A percentile compares a stretch with the other conserved stretches of the same genome.
These are phyloP conservation scores for Alternaria sp. DNA, from an alignment of 2,329 filamentous ascomycete genomes.

Conservation along the genomic window DNA sequence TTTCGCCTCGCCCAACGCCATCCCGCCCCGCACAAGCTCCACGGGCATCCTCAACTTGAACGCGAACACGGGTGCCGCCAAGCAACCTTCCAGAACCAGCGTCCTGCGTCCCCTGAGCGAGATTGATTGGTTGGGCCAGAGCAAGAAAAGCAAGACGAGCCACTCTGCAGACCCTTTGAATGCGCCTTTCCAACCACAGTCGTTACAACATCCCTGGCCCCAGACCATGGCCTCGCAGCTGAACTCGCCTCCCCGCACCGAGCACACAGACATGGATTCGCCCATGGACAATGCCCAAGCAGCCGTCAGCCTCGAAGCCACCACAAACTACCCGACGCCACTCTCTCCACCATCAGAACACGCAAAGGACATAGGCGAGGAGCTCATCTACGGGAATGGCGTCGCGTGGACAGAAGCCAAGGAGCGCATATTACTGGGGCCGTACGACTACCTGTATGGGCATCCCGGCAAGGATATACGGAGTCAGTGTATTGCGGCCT, in stretches of 20 bases:
- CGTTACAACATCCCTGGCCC: conserved; percentile 6
- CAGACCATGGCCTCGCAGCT: conserved; percentile 23
- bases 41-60: conserved; percentile 45
- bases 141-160: conserved; percentile 50
- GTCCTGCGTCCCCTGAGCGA: conserved; percentile 51
- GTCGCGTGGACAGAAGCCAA: conserved; percentile 75
- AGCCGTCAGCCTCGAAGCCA: conserved; percentile 18
- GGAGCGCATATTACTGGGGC: conserved; percentile 78
- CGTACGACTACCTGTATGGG: conserved; percentile 80
- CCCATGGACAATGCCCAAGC: conserved; percentile 8
- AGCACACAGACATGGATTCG: conserved; percentile 9
- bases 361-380: conserved; percentile 43
- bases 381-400: conserved; percentile 54
- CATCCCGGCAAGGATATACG: conserved; percentile 89
- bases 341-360: conserved; percentile 39
- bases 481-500: conserved; percentile 79
- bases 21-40: conserved; percentile 52
- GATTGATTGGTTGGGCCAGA: conserved; percentile 51
- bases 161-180: conserved; percentile 32
- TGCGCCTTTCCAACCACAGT: conserved; percentile 10
- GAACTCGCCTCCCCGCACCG: not conserved
- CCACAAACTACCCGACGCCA: conserved; percentile 41
- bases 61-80: conserved; percentile 30
- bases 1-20: conserved; percentile 51
- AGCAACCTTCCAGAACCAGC: conserved; percentile 31